These are phyloP conservation scores for Guadua angustifolia DNA, from an alignment of 176 grass and related monocot genomes.

Conservation along the genomic window DNA sequence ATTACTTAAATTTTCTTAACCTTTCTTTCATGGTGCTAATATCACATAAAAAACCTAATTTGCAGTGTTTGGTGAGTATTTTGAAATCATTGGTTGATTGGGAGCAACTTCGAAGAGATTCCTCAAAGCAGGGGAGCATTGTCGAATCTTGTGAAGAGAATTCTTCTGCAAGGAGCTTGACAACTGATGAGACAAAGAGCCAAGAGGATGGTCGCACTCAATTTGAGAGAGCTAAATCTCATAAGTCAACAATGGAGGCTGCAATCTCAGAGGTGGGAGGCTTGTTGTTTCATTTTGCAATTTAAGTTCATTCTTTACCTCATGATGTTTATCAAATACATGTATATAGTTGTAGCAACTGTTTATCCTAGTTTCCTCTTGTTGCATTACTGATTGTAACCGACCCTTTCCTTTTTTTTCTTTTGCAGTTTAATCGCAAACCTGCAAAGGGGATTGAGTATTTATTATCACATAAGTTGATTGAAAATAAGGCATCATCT, in stretches of 20 bases:
- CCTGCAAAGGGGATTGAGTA: slow-evolving; percentile 86
- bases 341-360: not conserved
- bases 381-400: slow-evolving; percentile 26
- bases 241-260: slow-evolving; percentile 97
- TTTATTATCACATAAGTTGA: slow-evolving; percentile 90
- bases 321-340: slow-evolving; percentile 25
- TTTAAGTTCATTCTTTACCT: slow-evolving; percentile 28
- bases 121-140: slow-evolving; percentile 59
- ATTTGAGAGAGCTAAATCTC: slow-evolving; percentile 99
- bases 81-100: slow-evolving; percentile 98
- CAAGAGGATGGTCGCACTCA: slow-evolving; percentile 84
- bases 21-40: slow-evolving; percentile 35
- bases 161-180: slow-evolving; percentile 56
- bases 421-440: slow-evolving; percentile 92
- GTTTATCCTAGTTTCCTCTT: slow-evolving; percentile 34
- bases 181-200: slow-evolving; percentile 67
- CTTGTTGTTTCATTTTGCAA: slow-evolving; percentile 23
- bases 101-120: slow-evolving; percentile 81
- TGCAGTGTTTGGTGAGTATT: slow-evolving; percentile 93
- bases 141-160: slow-evolving; percentile 60
- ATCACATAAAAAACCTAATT: slow-evolving; percentile 27
- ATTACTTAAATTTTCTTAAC: slow-evolving; percentile 23
- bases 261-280: slow-evolving; percentile 80
- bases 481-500: slow-evolving; percentile 79
- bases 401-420: not conserved